Percentiles rank a stretch among this genome's conserved stretches.
Evolutionary conservation across 805 yeast genomes (phyloP).

Genomic region (Kuraishia piskuri): DNA sequence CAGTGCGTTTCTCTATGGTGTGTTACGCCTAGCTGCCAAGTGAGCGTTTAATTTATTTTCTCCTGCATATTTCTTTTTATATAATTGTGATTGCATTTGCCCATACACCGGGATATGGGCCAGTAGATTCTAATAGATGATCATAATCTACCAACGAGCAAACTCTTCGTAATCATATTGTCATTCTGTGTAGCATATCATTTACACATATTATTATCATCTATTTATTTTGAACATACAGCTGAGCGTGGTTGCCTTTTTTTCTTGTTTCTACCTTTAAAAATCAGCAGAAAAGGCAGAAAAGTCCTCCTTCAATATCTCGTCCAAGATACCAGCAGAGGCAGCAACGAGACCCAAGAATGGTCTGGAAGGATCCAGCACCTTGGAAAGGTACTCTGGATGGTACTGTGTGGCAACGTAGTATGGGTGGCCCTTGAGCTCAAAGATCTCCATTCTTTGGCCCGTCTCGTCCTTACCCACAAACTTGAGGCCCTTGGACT

Average conservation of each 20-base stretch:
- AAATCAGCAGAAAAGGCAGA: conserved; percentile 21
- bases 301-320: conserved; percentile 38
- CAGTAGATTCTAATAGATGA: too few species aligned
- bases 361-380: conserved; percentile 93
- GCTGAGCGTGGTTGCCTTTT: neutral
- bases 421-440: conserved; percentile 80
- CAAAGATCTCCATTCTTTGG: conserved; percentile 90
- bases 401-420: conserved; percentile 96
- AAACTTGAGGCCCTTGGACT: conserved; percentile 71
- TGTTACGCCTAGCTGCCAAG: neutral
- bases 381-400: conserved; percentile 96
- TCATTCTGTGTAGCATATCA: too few species aligned
- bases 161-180: too few species aligned
- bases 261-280: conserved; percentile 6
- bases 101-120: too few species aligned
- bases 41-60: too few species aligned
- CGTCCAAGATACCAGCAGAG: conserved; percentile 71
- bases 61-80: too few species aligned
- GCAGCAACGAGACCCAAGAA: conserved; percentile 96
- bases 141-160: too few species aligned
- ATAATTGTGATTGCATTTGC: too few species aligned
- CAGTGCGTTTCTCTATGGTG: conserved; percentile 41
- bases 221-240: neutral
- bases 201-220: neutral
- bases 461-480: conserved; percentile 91